Evolutionary conservation across 208 protist genomes (phyloP).

Genomic region (Leishmania tropica): DNA sequence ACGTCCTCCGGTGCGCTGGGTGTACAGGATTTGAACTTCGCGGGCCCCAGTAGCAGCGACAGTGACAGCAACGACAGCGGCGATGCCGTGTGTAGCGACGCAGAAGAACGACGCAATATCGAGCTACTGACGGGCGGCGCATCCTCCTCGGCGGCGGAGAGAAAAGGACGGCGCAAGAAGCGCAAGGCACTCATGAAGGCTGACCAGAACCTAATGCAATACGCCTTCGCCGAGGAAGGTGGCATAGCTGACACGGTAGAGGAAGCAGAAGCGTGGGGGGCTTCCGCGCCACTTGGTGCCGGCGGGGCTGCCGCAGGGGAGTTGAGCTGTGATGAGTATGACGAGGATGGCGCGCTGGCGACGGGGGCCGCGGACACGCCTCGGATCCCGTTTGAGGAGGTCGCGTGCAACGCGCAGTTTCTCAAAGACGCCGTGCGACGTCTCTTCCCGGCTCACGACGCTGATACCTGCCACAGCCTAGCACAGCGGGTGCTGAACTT

Average conservation of each 20-base stretch:
- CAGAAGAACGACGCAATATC: slow-evolving; percentile 34
- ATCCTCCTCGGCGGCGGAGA: slow-evolving; percentile 15
- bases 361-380: not conserved
- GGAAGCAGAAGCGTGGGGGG: slow-evolving; percentile 18
- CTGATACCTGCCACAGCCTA: slow-evolving; percentile 60
- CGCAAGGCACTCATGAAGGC: slow-evolving; percentile 37
- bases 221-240: slow-evolving; percentile 61
- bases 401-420: slow-evolving; percentile 84
- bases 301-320: slow-evolving; percentile 2
- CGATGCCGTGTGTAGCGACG: slow-evolving; percentile 19
- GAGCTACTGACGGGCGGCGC: slow-evolving; percentile 31
- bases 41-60: slow-evolving; percentile 29
- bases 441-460: slow-evolving; percentile 69
- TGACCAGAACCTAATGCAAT: slow-evolving; percentile 52
- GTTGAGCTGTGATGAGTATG: slow-evolving; percentile 29
- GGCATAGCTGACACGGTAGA: slow-evolving; percentile 33
- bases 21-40: slow-evolving; percentile 35
- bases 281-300: slow-evolving; percentile 1
- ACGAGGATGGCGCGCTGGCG: slow-evolving; percentile 29
- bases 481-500: slow-evolving; percentile 74
- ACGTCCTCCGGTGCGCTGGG: slow-evolving; percentile 15
- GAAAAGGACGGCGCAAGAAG: slow-evolving; percentile 31
- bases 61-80: slow-evolving; percentile 12
- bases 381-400: slow-evolving; percentile 78
- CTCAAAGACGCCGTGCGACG: slow-evolving; percentile 79